phyloP scores from a whole-genome alignment of 2,329 filamentous ascomycete species.

The Pseudogymnoascus sp. region DNA sequence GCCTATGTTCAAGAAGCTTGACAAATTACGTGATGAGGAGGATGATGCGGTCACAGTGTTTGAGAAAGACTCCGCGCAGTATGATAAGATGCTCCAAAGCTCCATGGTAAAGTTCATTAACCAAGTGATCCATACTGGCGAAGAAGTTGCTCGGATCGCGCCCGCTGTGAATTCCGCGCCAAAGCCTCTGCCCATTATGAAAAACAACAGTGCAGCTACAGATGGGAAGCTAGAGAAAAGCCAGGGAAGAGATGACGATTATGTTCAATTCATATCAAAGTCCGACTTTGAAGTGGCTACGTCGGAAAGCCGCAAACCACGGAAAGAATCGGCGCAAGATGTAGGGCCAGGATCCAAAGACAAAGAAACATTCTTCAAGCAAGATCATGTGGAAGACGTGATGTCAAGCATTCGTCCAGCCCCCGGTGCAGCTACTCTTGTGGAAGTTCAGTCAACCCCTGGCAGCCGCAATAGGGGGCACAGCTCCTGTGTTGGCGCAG shows the following conservation, averaged over 20 bases:
- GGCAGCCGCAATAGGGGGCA: background rate
- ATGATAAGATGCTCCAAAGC: background rate
- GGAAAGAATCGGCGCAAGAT: background rate
- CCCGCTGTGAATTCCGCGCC: background rate
- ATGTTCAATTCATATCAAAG: background rate
- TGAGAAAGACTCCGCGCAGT: background rate
- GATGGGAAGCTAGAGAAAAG: background rate
- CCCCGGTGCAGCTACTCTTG: background rate
- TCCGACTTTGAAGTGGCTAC: background rate
- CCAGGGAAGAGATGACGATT: background rate
- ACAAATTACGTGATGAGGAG: background rate
- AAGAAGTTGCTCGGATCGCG: background rate
- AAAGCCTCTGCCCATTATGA: background rate
- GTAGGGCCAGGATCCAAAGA: background rate
- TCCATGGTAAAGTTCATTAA: background rate
- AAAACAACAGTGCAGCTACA: background rate
- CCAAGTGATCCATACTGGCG: background rate
- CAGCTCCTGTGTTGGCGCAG: background rate
- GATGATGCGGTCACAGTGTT: background rate
- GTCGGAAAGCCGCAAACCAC: background rate
- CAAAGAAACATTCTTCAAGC: background rate
- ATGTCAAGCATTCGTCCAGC: background rate
- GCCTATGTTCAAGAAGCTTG: background rate
- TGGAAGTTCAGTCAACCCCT: background rate
- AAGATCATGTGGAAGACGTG: background rate